Base-by-base conservation (phyloP, 2,329 filamentous ascomycete species). In the Curvularia hawaiiensis region DNA sequence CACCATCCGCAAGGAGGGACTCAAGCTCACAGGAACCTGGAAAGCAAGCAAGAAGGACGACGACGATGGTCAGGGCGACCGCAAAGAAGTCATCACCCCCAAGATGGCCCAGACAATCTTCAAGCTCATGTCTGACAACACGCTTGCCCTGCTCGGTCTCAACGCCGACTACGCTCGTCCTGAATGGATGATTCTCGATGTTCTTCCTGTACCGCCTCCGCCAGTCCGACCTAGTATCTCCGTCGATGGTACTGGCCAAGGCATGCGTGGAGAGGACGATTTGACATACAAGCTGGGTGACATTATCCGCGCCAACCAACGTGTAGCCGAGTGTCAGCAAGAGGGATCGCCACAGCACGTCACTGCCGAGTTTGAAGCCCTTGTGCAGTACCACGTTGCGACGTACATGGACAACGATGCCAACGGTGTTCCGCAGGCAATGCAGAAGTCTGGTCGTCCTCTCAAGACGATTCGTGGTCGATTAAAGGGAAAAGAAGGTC, bases 351-450 rank as follows among this genome's bases (percentile, higher is more conserved):
- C 95, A 0, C 88, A 91, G 63, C 95, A 99, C 78, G 92, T 98
- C 65, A 87, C 92, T 16, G 86, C 88, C 58, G 95, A 99, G 70
- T 98, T 97, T 58, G 92, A 97, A 77, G 88, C 89, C 62, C 81
- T 99, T 31, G 82, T 99, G 38, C 96, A 99, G 74, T 99, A 97
- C 74, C 96, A 99, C 72, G 93, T 99, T 59, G 96, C 96, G 43
- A 99, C 96, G 1, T 96, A 97, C 79, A 99, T 99, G 96, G 95
- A 99, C 79, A 99, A 99, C 71, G 94, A 99, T 75, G 97, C 98
- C 78, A 95, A 96, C 62, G 93, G 94, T 49, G 89, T 96, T 68
- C 95, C 95, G 3, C 92, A 95, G 68, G 94, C 95, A 3, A 83
- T 98, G 72, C 96, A 99, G 74, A 99, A 99, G 83, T 97, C 92